phyloP scores from a whole-genome alignment of 1,284 basidiomycete genomes.

The Cutaneotrichosporon sp. region DNA sequence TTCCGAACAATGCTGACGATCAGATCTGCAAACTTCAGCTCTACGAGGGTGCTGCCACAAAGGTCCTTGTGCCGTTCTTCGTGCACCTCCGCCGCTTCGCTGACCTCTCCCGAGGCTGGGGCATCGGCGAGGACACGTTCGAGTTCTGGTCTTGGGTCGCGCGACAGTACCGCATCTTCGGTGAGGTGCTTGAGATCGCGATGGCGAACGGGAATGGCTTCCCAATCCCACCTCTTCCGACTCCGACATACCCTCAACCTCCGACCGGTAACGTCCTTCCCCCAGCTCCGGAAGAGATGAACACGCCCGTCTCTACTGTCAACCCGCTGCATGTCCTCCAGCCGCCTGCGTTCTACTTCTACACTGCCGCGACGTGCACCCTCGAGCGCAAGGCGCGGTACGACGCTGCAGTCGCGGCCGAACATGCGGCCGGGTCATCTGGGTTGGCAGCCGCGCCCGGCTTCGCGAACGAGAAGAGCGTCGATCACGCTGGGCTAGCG shows the following conservation, averaged over 20 bases:
- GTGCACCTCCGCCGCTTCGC: slow-evolving; percentile 80
- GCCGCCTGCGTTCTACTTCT: slow-evolving; percentile 87
- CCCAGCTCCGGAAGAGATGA: slow-evolving; percentile 39
- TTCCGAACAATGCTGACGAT: slow-evolving; percentile 10
- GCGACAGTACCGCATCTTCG: slow-evolving; percentile 86
- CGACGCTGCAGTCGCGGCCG: slow-evolving; percentile 61
- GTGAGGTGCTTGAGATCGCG: slow-evolving; percentile 81
- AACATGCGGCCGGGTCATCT: slow-evolving; percentile 47
- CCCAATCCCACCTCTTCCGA: slow-evolving; percentile 16
- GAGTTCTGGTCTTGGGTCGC: slow-evolving; percentile 98
- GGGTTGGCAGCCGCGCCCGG: slow-evolving; percentile 50
- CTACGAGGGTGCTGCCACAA: slow-evolving; percentile 77
- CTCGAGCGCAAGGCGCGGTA: slow-evolving; percentile 70
- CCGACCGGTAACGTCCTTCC: slow-evolving; percentile 12
- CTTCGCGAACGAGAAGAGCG: slow-evolving; percentile 80
- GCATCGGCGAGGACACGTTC: slow-evolving; percentile 93
- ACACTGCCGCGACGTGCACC: slow-evolving; percentile 78
- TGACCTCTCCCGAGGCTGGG: slow-evolving; percentile 88
- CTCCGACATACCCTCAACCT: slow-evolving; percentile 22
- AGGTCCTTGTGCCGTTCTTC: slow-evolving; percentile 75
- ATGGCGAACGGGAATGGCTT: slow-evolving; percentile 64
- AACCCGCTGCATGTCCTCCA: slow-evolving; percentile 63
- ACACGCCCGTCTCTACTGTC: slow-evolving; percentile 44
- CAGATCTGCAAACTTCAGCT: slow-evolving; percentile 84
- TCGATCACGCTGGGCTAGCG: slow-evolving; percentile 76